Evolutionary conservation across 805 yeast species (phyloP), one percentile per base, ranked within the genome.

Genomic region (Saccharomyces kudriavzevii): DNA sequence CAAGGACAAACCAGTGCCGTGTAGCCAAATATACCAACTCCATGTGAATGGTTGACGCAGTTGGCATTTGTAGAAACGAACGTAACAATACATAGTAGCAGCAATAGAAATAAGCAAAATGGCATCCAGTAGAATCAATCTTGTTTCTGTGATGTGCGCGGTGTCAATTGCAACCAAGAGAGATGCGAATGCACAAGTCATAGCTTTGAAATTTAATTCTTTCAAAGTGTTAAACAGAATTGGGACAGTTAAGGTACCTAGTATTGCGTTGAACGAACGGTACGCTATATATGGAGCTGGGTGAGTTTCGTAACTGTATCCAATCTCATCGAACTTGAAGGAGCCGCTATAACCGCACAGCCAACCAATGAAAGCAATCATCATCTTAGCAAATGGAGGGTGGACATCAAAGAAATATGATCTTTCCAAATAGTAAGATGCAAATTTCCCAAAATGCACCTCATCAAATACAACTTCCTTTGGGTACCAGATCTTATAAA

Each of bases 341-440:
- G 79, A 70, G n/a, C 99, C 99, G 64, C 86, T 83, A 69, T 89
- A 94, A 2, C 97, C 97, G 50, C 85, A 82, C 25, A 94, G 63
- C 77, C 85, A 89, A 46, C 99, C 99, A 43, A 85, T 89, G 54
- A 84, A 78, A 0, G 98, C 98, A 71, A 92, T 89, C 60, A 91
- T 76, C 68, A 94, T 77, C 70, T 94, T 94, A 52, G 96, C 99
- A 70, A 94, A 89, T 24, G 99, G 99, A 9, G 99, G 99, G 72
- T 94, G 99, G 51, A 94, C 82, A 72, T 94, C 99, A 65, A 94
- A 94, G 70, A 89, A 94, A 70, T 88, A 94, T 0, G 96, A 86
- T 57, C 96, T 79, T 70, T 92, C 87, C 55, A 92, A 73, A 70
- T 92, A 92, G 71, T 87, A 85, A 1, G 89, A 81, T 6, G 92